Base-by-base conservation (phyloP, 202 grass and related monocot species). In the Schoenoplectus triqueter region DNA sequence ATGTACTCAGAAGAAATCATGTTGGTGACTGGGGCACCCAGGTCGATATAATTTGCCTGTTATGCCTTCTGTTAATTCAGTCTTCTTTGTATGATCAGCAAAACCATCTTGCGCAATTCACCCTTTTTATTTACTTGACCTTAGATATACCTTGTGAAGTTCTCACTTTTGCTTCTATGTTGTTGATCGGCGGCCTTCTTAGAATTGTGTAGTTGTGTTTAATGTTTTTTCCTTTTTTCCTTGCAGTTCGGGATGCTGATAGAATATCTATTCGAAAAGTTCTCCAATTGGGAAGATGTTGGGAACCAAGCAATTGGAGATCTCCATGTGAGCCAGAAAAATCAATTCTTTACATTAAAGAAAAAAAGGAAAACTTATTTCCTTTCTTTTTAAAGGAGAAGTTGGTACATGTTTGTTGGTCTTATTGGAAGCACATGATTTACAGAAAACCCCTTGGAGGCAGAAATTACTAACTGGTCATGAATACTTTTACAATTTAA, bases 201-300 rank as follows among this genome's bases (percentile, higher is more conserved):
- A 73, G 1, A 20, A 51, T 73, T 73, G 31, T 51, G 70, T 55
- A 41, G n/a, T 59, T 11, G 41, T 1, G 31, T 31, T 31, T 31
- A 31, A 31, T 31, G 31, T 31, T 31, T 31, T 78, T 60, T 46
- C 52, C 19, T 89, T 84, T 82, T 65, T 70, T 70, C 68, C 31
- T 66, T 94, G 64, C 90, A 98, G 96, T 98, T 98, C 69, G 96
- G 96, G 66, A 98, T 98, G 95, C 86, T 98, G 79, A 98, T 98
- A 52, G 92, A 95, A 56, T 88, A 89, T 80, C 86, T 95, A 52
- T 95, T 95, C 82, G 92, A 98, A 7, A 57, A 95, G 69, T 98
- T 98, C 47, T 92, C 92, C 21, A 93, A 93, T 54, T 98, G 95
- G 95, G 86, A 95, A 81, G 89, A 95, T 81, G 84, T 93, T 47